A percentile compares a stretch with the other conserved stretches of the same genome.
phyloP scores from a whole-genome alignment of 768 basidiomycete species.

The Kwoniella mangroviensis region DNA sequence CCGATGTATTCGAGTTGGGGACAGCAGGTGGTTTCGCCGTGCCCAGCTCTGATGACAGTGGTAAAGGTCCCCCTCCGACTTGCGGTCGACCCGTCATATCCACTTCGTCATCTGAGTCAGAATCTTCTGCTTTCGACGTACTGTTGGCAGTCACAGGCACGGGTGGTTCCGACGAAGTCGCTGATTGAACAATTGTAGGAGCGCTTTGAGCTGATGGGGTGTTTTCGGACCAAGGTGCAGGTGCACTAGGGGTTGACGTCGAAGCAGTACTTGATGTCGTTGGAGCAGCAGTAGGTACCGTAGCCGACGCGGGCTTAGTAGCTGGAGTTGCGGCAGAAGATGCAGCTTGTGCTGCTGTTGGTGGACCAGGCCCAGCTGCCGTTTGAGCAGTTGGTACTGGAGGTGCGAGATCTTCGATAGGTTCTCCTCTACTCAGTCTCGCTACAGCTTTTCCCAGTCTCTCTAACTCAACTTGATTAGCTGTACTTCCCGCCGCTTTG shows the following conservation, averaged over 20 bases:
- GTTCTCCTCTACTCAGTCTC: conserved; percentile 40
- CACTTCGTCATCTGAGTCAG: conserved; percentile 34
- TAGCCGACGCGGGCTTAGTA: background rate
- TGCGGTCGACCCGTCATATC: conserved; percentile 45
- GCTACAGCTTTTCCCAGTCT: conserved; percentile 42
- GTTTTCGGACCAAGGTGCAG: background rate
- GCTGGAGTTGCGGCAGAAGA: background rate
- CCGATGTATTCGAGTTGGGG: no score
- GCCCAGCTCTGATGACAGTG: background rate
- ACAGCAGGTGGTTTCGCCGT: background rate
- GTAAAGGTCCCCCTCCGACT: conserved; percentile 44
- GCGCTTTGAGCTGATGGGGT: background rate
- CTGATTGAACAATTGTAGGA: background rate
- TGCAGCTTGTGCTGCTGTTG: background rate
- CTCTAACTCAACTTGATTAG: conserved; percentile 47
- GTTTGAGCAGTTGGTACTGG: conserved; percentile 4
- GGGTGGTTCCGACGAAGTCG: background rate
- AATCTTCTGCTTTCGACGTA: conserved; percentile 13
- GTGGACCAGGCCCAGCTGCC: conserved; percentile 6
- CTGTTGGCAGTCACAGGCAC: background rate
- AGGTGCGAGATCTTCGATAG: conserved; percentile 25
- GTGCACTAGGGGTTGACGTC: background rate
- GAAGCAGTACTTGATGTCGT: conserved; percentile 8
- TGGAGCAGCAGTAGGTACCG: conserved; percentile 1
- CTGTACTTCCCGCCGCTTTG: conserved; percentile 48